phyloP scores from a whole-genome alignment of 495 filamentous ascomycete genomes.

The Neurospora tetraspora region DNA sequence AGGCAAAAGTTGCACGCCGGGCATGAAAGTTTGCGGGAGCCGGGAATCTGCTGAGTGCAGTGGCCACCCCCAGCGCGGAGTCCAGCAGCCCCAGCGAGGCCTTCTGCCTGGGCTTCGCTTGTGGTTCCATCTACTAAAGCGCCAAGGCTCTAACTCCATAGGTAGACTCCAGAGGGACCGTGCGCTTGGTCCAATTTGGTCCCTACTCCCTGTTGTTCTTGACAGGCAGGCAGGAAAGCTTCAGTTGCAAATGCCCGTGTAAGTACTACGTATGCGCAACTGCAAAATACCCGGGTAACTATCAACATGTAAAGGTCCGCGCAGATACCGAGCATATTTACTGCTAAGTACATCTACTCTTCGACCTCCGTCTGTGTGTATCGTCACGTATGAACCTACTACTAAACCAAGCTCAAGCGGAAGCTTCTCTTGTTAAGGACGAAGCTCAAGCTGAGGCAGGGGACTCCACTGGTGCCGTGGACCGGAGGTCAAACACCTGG shows the following conservation, averaged over 20 bases:
- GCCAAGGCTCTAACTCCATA: not conserved
- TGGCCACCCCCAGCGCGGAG: not conserved
- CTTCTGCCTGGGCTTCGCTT: not conserved
- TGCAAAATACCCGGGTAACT: not conserved
- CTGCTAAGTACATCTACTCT: not conserved
- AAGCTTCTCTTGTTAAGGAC: not conserved
- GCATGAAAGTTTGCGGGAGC: too few species aligned
- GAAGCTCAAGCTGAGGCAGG: not conserved
- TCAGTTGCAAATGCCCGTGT: not conserved
- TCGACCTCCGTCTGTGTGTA: not conserved
- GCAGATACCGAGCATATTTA: not conserved
- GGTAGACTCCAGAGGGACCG: not conserved
- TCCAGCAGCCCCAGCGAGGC: not conserved
- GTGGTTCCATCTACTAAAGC: not conserved
- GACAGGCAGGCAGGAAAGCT: too few species aligned
- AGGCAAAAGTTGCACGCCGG: too few species aligned
- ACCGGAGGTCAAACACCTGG: too few species aligned
- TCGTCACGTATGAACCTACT: not conserved
- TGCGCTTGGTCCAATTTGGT: not conserved
- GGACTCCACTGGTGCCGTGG: not conserved
- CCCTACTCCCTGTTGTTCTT: too few species aligned
- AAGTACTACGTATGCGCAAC: not conserved
- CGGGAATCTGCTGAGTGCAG: not conserved
- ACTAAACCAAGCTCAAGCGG: not conserved
- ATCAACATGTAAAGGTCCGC: not conserved